These are phyloP conservation scores for Aspergillus piperis DNA, from an alignment of 2,329 filamentous ascomycete genomes.

Conservation along the genomic window DNA sequence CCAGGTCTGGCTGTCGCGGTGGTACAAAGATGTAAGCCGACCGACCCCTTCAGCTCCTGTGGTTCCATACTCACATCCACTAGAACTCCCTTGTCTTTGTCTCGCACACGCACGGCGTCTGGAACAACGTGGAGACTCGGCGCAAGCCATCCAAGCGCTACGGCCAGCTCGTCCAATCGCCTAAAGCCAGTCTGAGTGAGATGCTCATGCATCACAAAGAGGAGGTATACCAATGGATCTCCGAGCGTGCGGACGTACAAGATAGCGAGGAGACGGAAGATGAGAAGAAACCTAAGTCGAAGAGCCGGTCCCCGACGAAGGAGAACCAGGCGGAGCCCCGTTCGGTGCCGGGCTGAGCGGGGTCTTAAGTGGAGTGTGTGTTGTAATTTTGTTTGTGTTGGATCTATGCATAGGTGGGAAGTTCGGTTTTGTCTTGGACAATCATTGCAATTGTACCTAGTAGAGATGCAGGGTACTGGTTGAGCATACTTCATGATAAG, in stretches of 20 bases:
- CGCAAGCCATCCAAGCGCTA: conserved; percentile 60
- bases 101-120: conserved; percentile 72
- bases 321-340: conserved; percentile 10
- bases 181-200: conserved; percentile 51
- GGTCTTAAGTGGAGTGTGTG: not conserved
- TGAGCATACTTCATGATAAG: no score
- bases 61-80: not conserved
- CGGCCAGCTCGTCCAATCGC: conserved; percentile 53
- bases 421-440: not conserved
- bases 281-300: conserved; percentile 19
- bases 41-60: not conserved
- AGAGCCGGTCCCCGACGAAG: conserved; percentile 21
- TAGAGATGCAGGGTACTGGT: no score
- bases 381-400: not conserved
- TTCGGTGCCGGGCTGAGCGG: conserved; percentile 4
- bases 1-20: conserved; percentile 65
- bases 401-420: not conserved
- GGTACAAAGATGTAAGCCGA: conserved; percentile 70
- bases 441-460: no score
- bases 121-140: conserved; percentile 63
- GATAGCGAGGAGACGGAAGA: conserved; percentile 32
- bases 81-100: conserved; percentile 77
- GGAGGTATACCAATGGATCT: conserved; percentile 52
- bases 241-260: conserved; percentile 35
- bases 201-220: conserved; percentile 59